Conservation (phyloP, 805 yeast species). For the Schizosaccharomyces lindneri region DNA sequence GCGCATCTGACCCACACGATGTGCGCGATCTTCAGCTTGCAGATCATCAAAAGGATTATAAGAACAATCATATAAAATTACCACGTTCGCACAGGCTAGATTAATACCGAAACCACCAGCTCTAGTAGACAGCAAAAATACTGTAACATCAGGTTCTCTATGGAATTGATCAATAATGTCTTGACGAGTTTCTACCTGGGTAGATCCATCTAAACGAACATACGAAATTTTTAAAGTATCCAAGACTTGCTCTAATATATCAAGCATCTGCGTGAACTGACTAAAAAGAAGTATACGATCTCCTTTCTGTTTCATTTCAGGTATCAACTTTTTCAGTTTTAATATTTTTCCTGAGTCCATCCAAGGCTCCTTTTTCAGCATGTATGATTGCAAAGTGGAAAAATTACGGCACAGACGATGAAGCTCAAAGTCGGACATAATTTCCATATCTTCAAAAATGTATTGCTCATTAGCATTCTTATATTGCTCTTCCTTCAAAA, state of each 20-base stretch:
- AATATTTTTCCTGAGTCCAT: slow-evolving; percentile 35
- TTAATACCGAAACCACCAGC: slow-evolving; percentile 99
- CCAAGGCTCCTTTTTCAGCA: slow-evolving; percentile 25
- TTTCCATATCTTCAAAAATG: slow-evolving; percentile 82
- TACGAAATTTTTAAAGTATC: slow-evolving; percentile 41
- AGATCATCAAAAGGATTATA: slow-evolving; percentile 96
- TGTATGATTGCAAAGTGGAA: slow-evolving; percentile 35
- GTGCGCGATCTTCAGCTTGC: slow-evolving; percentile 97
- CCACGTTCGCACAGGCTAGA: slow-evolving; percentile 81
- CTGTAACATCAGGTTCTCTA: slow-evolving; percentile 57
- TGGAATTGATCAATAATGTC: slow-evolving; percentile 73
- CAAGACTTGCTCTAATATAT: slow-evolving; percentile 57
- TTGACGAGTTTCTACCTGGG: slow-evolving; percentile 82
- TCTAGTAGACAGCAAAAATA: slow-evolving; percentile 72
- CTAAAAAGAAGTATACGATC: slow-evolving; percentile 66
- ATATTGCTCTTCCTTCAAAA: slow-evolving; percentile 63
- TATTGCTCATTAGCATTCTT: slow-evolving; percentile 43
- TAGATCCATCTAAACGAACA: slow-evolving; percentile 70
- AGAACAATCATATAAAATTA: slow-evolving; percentile 74
- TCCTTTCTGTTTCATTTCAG: slow-evolving; percentile 27
- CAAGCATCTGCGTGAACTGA: slow-evolving; percentile 75
- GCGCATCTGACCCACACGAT: slow-evolving; percentile 80
- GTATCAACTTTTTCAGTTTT: slow-evolving; percentile 31
- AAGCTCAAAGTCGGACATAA: slow-evolving; percentile 79
- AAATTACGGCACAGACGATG: slow-evolving; percentile 49